Conservation (phyloP, 257 asterid genomes). For the Avicennia marina region DNA sequence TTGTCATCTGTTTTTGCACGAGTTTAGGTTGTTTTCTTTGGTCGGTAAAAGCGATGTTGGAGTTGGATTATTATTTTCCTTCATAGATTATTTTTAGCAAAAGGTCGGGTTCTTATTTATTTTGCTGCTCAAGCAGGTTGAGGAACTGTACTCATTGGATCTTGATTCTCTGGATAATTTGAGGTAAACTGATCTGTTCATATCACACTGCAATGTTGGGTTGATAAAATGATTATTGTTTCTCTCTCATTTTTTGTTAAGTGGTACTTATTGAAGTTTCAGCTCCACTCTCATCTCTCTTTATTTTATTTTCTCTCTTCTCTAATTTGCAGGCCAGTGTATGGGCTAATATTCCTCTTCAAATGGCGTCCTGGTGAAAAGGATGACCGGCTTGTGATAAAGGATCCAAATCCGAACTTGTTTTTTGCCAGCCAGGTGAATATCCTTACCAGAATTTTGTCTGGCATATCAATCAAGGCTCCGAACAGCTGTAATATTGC, state of each 20-base stretch:
- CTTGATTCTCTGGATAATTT: constrained; percentile 76
- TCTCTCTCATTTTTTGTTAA: not conserved
- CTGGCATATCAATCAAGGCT: constrained; percentile 3
- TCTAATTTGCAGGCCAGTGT: constrained; percentile 63
- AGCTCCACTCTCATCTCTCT: no score
- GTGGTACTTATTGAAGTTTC: no score
- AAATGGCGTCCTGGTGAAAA: constrained; percentile 98
- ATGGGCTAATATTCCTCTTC: constrained; percentile 93
- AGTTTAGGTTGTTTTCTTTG: no score
- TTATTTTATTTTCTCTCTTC: not conserved
- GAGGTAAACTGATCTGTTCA: constrained; percentile 40
- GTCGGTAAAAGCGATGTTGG: not conserved
- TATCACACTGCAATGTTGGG: not conserved
- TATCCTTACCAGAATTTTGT: constrained; percentile 3
- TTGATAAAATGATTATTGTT: not conserved
- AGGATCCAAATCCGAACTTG: constrained; percentile 89
- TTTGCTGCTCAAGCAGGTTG: constrained; percentile 63
- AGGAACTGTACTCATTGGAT: constrained; percentile 95
- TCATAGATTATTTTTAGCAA: constrained; percentile 1
- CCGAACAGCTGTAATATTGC: constrained; percentile 4
- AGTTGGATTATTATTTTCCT: not conserved
- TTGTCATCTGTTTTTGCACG: no score
- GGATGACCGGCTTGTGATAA: constrained; percentile 80
- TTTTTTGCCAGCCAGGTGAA: constrained; percentile 95
- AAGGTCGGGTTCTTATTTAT: constrained; percentile 14